Evolutionary conservation across 768 basidiomycete genomes (phyloP).

Genomic region (Suillus plorans): DNA sequence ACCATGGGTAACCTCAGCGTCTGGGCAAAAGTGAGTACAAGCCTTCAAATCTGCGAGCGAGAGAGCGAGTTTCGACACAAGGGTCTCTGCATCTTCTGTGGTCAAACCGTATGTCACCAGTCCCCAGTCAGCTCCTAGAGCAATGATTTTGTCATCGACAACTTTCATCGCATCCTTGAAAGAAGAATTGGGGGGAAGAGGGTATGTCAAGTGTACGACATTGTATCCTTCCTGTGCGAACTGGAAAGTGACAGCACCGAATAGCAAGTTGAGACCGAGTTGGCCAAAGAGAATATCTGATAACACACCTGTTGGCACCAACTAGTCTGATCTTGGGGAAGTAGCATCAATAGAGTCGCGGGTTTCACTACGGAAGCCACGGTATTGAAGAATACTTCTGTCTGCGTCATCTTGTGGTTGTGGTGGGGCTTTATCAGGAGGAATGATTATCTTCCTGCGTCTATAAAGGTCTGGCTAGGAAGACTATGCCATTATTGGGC

Average conservation of each 20-base stretch:
- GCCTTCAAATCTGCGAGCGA: conserved; percentile 21
- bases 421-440: neutral
- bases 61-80: conserved; percentile 10
- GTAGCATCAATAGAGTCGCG: conserved; percentile 29
- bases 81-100: conserved; percentile 21
- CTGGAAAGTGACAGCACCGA: conserved; percentile 14
- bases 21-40: conserved; percentile 38
- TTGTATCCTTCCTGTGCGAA: conserved; percentile 41
- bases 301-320: conserved; percentile 38
- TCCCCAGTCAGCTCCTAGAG: conserved; percentile 22
- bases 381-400: conserved; percentile 17
- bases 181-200: conserved; percentile 13
- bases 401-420: conserved; percentile 6
- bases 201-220: conserved; percentile 32
- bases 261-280: neutral
- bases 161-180: conserved; percentile 20
- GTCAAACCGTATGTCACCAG: conserved; percentile 32
- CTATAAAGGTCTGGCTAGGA: neutral
- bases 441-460: neutral
- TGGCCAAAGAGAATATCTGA: neutral
- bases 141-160: conserved; percentile 14
- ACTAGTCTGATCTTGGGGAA: conserved; percentile 29
- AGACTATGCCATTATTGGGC: neutral
- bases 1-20: conserved; percentile 20
- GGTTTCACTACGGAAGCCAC: conserved; percentile 31